These are phyloP conservation scores for Chiua virens DNA, from an alignment of 768 basidiomycete genomes.

Conservation along the genomic window DNA sequence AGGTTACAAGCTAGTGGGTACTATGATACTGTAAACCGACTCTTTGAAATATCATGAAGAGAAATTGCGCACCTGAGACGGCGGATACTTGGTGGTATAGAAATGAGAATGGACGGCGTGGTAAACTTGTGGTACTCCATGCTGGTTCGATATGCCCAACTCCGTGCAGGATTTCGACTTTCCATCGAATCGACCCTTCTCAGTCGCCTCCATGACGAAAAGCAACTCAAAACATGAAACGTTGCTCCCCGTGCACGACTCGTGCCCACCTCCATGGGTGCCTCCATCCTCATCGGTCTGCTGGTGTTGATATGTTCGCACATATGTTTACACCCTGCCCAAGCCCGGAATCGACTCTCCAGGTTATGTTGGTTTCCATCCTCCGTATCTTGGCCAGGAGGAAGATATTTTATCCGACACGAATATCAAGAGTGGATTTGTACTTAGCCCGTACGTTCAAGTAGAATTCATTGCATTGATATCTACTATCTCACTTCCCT, in stretches of 20 bases:
- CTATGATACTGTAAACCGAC: no score
- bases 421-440: conserved; percentile 68
- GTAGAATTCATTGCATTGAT: conserved; percentile 35
- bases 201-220: conserved; percentile 19
- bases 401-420: conserved; percentile 68
- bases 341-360: background rate
- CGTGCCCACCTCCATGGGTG: conserved; percentile 72
- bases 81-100: no score
- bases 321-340: background rate
- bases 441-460: conserved; percentile 50
- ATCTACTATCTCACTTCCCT: background rate
- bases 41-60: no score
- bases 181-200: no score
- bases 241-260: conserved; percentile 56
- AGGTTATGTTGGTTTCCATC: conserved; percentile 58
- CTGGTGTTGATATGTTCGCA: conserved; percentile 61
- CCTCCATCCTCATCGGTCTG: conserved; percentile 62
- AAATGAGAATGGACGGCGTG: no score
- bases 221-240: conserved; percentile 25
- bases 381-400: conserved; percentile 70
- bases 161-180: no score
- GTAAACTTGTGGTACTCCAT: no score
- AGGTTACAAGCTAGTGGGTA: no score
- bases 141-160: no score
- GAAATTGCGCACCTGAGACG: no score